Evolutionary conservation across 257 asterid genomes (phyloP).

Genomic region (Asclepias syriaca): DNA sequence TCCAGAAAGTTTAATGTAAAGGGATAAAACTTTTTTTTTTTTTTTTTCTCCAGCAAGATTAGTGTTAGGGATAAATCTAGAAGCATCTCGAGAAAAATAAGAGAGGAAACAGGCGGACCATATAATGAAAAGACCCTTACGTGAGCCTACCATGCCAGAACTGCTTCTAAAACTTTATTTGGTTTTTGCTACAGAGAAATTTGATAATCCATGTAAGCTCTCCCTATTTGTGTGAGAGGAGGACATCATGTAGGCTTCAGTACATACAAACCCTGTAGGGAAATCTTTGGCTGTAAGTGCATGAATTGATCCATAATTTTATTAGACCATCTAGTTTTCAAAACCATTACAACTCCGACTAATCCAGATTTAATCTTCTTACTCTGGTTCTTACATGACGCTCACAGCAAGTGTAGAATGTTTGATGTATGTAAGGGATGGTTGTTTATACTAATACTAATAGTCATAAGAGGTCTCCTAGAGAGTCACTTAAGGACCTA

Average conservation of each 20-base stretch:
- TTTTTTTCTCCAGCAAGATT: no score
- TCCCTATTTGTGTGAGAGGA: neutral
- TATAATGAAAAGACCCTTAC: neutral
- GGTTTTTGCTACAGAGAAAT: neutral
- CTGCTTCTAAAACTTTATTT: neutral
- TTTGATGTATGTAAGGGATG: neutral
- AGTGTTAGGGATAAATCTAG: neutral
- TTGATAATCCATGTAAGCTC: neutral
- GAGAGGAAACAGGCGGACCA: neutral
- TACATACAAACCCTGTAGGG: slow-evolving; percentile 9
- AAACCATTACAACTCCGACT: no score
- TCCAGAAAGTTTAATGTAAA: neutral
- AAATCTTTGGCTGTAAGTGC: neutral
- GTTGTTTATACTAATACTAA: slow-evolving; percentile 7
- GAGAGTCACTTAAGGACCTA: slow-evolving; percentile 9
- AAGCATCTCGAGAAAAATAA: neutral
- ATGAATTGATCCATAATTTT: slow-evolving; percentile 1
- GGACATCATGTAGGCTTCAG: neutral
- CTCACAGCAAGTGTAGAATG: no score
- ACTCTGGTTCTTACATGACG: no score
- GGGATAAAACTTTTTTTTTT: neutral
- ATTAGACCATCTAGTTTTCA: no score
- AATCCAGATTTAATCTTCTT: no score
- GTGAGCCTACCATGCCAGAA: neutral
- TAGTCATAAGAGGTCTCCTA: neutral